A percentile compares a stretch with the other conserved stretches of the same genome.
These are phyloP conservation scores for Pelargonium australe DNA, from an alignment of 441 rosid genomes.

Conservation along the genomic window DNA sequence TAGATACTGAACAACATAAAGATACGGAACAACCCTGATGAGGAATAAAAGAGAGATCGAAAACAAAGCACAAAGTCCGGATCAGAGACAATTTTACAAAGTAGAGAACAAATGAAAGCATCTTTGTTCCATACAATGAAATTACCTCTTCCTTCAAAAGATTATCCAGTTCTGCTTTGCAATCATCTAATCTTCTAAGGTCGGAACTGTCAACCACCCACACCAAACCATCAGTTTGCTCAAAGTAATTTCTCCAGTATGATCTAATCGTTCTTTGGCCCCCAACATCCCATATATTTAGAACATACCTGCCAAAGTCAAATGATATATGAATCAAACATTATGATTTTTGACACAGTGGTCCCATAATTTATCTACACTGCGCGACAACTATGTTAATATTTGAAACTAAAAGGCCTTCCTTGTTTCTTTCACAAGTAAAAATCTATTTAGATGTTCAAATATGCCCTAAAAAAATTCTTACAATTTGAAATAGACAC, in stretches of 20 bases:
- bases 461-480: neutral
- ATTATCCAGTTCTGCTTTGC: slow-evolving; percentile 85
- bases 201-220: slow-evolving; percentile 99
- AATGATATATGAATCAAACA: neutral
- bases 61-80: no score
- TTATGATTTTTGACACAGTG: neutral
- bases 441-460: neutral
- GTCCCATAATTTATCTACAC: neutral
- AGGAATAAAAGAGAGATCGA: no score
- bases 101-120: neutral
- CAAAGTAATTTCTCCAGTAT: slow-evolving; percentile 96
- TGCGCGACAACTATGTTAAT: neutral
- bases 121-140: neutral
- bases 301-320: slow-evolving; percentile 48
- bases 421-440: neutral
- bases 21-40: neutral
- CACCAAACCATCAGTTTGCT: slow-evolving; percentile 93
- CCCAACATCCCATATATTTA: slow-evolving; percentile 95
- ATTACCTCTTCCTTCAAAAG: slow-evolving; percentile 90
- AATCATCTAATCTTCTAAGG: slow-evolving; percentile 85
- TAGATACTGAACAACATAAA: neutral
- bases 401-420: neutral
- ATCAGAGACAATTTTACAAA: neutral
- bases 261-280: slow-evolving; percentile 95
- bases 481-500: neutral